These are phyloP conservation scores for Kokia cookei DNA, from an alignment of 441 rosid species.

Conservation along the genomic window DNA sequence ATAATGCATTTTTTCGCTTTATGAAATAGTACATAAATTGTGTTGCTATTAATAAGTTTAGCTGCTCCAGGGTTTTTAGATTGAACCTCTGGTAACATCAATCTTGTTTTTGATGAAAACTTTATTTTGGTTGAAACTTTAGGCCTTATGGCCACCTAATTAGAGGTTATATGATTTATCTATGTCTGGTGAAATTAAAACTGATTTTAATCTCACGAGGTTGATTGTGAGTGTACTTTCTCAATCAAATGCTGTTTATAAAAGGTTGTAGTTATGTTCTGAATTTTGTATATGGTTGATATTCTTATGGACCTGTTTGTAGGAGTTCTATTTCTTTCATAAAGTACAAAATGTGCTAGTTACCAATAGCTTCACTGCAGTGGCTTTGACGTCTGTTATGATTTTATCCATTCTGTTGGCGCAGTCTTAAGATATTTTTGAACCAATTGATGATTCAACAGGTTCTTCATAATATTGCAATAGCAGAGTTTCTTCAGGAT, in stretches of 20 bases:
- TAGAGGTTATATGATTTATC: background rate
- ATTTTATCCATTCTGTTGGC: background rate
- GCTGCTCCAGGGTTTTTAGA: background rate
- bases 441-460: constrained; percentile 17
- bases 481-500: constrained; percentile 65
- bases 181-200: background rate
- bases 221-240: background rate
- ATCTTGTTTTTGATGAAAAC: background rate
- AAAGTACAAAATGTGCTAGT: background rate
- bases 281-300: background rate
- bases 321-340: background rate
- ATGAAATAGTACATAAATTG: background rate
- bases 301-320: background rate
- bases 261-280: background rate
- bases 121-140: background rate
- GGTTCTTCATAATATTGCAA: constrained; percentile 93
- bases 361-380: background rate
- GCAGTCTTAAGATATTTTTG: background rate
- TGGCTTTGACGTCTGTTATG: background rate
- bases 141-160: background rate
- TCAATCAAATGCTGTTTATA: background rate
- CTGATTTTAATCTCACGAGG: background rate
- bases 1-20: background rate
- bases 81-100: background rate
- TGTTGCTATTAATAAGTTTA: background rate